A percentile compares a stretch with the other conserved stretches of the same genome.
phyloP scores from a whole-genome alignment of 2,329 filamentous ascomycete genomes.

The Orbilia brochopaga region DNA sequence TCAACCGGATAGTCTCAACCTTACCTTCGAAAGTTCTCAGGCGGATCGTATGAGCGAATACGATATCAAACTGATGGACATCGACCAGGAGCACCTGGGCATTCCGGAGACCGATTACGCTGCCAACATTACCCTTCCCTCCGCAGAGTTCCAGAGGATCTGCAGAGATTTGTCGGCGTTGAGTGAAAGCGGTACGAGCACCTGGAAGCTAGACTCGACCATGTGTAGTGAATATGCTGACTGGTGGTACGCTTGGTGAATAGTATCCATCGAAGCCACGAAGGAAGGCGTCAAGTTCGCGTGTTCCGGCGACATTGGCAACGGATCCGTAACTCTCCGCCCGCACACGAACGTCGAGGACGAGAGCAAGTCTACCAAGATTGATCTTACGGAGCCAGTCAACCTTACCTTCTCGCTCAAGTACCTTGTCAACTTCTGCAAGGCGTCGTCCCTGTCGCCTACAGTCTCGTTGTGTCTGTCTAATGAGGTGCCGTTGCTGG shows the following conservation, averaged over 20 bases:
- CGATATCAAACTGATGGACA: conserved; percentile 99
- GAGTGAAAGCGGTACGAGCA: conserved; percentile 84
- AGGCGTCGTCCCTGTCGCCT: conserved; percentile 81
- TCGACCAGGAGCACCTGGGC: conserved; percentile 98
- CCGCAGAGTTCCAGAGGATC: conserved; percentile 89
- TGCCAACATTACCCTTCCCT: conserved; percentile 86
- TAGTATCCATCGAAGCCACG: conserved; percentile 91
- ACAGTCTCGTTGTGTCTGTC: conserved; percentile 92
- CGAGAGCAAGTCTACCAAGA: conserved; percentile 81
- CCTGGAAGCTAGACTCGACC: not conserved
- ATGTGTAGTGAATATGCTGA: conserved; percentile 1
- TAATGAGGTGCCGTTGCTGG: conserved; percentile 91
- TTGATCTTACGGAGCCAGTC: conserved; percentile 90
- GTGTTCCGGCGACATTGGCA: conserved; percentile 93
- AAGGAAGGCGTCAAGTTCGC: conserved; percentile 98
- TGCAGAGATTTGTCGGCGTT: conserved; percentile 88
- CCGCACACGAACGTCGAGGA: conserved; percentile 89
- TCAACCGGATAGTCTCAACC: conserved; percentile 90
- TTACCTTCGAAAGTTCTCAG: conserved; percentile 88
- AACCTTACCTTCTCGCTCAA: conserved; percentile 97
- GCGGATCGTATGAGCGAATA: conserved; percentile 96
- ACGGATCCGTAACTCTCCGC: conserved; percentile 88
- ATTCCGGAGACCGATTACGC: conserved; percentile 99
- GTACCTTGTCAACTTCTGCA: conserved; percentile 99
- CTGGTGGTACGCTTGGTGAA: conserved; percentile 9